Base-by-base conservation (phyloP, 2,329 filamentous ascomycete genomes). In the Dactylellina parvicollis region DNA sequence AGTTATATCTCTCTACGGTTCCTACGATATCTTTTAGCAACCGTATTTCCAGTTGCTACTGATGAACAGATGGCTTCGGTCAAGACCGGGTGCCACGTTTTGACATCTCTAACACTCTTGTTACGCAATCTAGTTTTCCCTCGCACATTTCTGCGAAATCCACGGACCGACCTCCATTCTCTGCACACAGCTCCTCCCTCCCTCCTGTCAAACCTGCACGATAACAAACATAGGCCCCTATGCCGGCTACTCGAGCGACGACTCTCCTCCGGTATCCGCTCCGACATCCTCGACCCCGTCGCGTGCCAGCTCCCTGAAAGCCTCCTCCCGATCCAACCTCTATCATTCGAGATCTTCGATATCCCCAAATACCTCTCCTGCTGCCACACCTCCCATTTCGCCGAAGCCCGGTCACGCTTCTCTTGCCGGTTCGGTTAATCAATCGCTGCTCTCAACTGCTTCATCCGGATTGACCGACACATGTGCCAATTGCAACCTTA, bases 101-200 rank as follows among this genome's bases (percentile, higher is more conserved):
- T 60, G 52, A 50, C 56, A 26, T 65, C 28, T 73, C 69, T 73
- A 66, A 73, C 69, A 47, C 20, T 65, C 47, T 49, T 36, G 62
- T 42, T 22, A 28, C 65, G 55, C 55, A 30, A 10, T 87, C 69
- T 85, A 90, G 88, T 82, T 90, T 79, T 89, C 87, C 79, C 84
- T 90, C 77, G 88, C 88, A 77, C 88, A 90, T 80, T 90, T 89
- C 79, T 90, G 88, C 83, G 88, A 90, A 80, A 83, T 86, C 75
- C 88, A 90, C 81, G 88, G 88, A 75, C 88, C 88, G 52, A 90
- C 88, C 49, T 88, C 88, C 54, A 80, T 90, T 69, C 89, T 90
- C 86, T 88, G 89, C 77, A 90, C 88, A 34, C 87, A 90, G 79
- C 87, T 87, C 52, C 81, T 89, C 12, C 86, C 87, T 1, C 85